Evolutionary conservation across 257 asterid genomes (phyloP).

Genomic region (Euphrasia confusa): DNA sequence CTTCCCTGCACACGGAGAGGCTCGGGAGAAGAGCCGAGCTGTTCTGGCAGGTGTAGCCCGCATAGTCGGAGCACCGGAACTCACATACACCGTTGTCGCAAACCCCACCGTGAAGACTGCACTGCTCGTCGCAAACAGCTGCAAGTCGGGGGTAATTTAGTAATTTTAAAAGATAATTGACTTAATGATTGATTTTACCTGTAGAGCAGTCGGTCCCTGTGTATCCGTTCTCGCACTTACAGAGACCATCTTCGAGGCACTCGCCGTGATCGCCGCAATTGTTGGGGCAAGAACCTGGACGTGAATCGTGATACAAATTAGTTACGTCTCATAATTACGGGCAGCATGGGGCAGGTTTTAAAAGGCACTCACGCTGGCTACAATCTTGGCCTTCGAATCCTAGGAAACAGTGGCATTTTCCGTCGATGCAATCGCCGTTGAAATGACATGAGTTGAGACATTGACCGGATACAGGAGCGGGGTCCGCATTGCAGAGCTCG

Average conservation of each 20-base stretch:
- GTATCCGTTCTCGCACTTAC: conserved; percentile 69
- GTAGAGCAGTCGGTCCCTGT: conserved; percentile 95
- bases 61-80: conserved; percentile 97
- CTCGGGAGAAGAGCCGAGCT: conserved; percentile 85
- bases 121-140: conserved; percentile 93
- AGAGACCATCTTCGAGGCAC: conserved; percentile 59
- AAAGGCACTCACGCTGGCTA: conserved; percentile 44
- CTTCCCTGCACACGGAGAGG: conserved; percentile 82
- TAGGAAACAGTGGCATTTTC: conserved; percentile 80
- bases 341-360: neutral
- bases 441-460: conserved; percentile 80
- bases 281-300: conserved; percentile 73
- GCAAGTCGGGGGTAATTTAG: conserved; percentile 21
- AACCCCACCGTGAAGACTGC: conserved; percentile 99
- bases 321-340: neutral
- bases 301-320: neutral
- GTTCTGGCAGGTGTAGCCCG: conserved; percentile 98
- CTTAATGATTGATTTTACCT: conserved; percentile 42
- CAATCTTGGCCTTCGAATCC: conserved; percentile 94
- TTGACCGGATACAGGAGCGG: conserved; percentile 59
- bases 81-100: conserved; percentile 95
- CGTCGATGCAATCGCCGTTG: conserved; percentile 85
- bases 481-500: conserved; percentile 72
- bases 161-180: neutral
- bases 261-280: conserved; percentile 59